These are phyloP conservation scores for Uncinocarpus reesii DNA, from an alignment of 2,329 filamentous ascomycete genomes.

Conservation along the genomic window DNA sequence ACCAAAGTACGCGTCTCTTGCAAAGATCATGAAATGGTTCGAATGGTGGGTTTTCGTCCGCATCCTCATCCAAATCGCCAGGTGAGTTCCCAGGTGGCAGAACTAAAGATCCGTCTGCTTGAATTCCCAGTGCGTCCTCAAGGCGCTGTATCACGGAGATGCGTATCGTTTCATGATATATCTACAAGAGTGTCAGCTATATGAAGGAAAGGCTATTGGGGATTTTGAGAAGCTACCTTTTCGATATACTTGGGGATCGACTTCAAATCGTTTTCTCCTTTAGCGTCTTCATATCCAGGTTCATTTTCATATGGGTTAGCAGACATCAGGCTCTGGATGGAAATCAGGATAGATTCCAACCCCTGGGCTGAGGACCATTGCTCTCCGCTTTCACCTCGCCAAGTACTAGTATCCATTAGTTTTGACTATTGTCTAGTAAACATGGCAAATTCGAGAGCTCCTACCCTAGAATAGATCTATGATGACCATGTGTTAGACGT, in stretches of 20 bases:
- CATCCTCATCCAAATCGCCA: constrained; percentile 30
- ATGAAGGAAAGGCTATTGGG: not conserved
- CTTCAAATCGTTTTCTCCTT: constrained; percentile 57
- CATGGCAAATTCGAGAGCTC: constrained; percentile 2
- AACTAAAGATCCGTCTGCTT: constrained; percentile 40
- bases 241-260: constrained; percentile 64
- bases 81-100: constrained; percentile 21
- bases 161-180: constrained; percentile 79
- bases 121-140: constrained; percentile 64
- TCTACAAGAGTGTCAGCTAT: constrained; percentile 43
- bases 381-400: constrained; percentile 80
- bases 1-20: constrained; percentile 91
- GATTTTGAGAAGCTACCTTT: constrained; percentile 50
- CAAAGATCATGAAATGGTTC: constrained; percentile 83
- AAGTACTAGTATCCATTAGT: constrained; percentile 56
- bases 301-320: constrained; percentile 92
- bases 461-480: constrained; percentile 76
- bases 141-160: constrained; percentile 77
- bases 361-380: constrained; percentile 96
- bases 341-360: constrained; percentile 84
- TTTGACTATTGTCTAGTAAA: not conserved
- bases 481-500: constrained; percentile 18
- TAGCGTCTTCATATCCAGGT: constrained; percentile 76
- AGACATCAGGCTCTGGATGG: constrained; percentile 94
- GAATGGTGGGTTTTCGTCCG: constrained; percentile 46